Base-by-base conservation (phyloP, 163 green algal species). In the Scenedesmus sp. region DNA sequence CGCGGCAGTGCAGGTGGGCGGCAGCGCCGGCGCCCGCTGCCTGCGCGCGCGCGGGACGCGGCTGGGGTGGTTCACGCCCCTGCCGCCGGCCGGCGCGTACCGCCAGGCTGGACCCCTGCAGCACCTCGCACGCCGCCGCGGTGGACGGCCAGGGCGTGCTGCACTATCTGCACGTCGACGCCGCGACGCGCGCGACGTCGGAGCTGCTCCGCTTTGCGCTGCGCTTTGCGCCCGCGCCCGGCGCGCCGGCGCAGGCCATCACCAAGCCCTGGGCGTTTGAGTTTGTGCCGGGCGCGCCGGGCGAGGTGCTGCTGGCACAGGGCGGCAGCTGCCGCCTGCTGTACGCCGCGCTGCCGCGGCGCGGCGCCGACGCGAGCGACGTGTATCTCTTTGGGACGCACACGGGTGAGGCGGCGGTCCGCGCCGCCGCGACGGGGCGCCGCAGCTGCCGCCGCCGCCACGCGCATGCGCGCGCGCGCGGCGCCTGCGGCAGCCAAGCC, bases 81-180 rank as follows among this genome's bases (percentile, higher is more conserved):
- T n/a, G n/a, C n/a, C n/a, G n/a, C n/a, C n/a, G n/a, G n/a, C n/a
- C n/a, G n/a, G n/a, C 36, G 22, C 34, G 15, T 70, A 15, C 13
- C 4, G 18, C 33, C 74, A 81, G 74, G 50, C 26, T 81, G 51
- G 74, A 81, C 63, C 74, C 74, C 24, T 67, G 36, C 48, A 81
- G 63, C 63, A 60, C 33, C 18, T 34, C 58, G 50, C 74, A 81
- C 54, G 63, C 17, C 28, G 74, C 63, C 15, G 47, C 17, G 17
- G 53, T 57, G 4, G 74, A 81, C 51, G 63, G 65, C 17, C 24
- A 67, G 15, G 74, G 74, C 17, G 26, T 75, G 2, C 51, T 81
- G 20, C 74, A 81, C 50, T 81, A 81, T 36, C 56, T 60, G 24
- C 74, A 81, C 63, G 34, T 69, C 26, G 47, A 81, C 15, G 1